Conservation (phyloP, 176 grass and related monocot species). For the Hordeum marinum region DNA sequence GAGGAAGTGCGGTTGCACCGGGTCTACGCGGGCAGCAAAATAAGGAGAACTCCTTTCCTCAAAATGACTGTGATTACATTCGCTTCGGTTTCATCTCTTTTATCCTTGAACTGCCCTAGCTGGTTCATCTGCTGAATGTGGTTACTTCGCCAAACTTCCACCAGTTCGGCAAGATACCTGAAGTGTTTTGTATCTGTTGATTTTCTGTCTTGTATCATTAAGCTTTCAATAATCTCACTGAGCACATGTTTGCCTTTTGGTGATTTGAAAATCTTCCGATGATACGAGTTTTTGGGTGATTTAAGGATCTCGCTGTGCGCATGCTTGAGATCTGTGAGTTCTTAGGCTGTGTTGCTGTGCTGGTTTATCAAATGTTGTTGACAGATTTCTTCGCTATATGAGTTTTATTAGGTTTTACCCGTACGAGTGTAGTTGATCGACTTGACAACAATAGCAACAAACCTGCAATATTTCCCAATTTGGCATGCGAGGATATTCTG, state of each 20-base stretch:
- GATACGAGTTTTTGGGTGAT: too few relatives aligned
- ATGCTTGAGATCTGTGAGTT: neutral
- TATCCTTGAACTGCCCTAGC: neutral
- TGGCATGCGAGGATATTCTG: too few relatives aligned
- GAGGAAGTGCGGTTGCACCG: neutral
- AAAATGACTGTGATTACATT: neutral
- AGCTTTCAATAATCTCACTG: slow-evolving; percentile 25
- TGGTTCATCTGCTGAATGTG: neutral
- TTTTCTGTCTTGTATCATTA: neutral
- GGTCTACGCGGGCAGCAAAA: slow-evolving; percentile 19
- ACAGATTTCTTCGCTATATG: too few relatives aligned
- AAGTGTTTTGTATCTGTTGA: neutral
- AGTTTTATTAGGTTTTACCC: too few relatives aligned
- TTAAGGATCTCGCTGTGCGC: too few relatives aligned
- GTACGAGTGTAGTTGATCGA: too few relatives aligned
- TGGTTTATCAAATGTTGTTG: neutral
- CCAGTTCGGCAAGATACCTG: neutral
- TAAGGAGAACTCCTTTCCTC: slow-evolving; percentile 14
- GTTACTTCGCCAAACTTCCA: neutral
- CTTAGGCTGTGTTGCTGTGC: neutral
- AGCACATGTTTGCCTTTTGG: neutral
- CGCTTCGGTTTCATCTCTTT: neutral
- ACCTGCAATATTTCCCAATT: too few relatives aligned
- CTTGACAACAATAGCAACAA: too few relatives aligned
- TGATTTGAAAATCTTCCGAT: neutral